These are phyloP conservation scores for Hypoxylon fuscum DNA, from an alignment of 495 filamentous ascomycete genomes.

Conservation along the genomic window DNA sequence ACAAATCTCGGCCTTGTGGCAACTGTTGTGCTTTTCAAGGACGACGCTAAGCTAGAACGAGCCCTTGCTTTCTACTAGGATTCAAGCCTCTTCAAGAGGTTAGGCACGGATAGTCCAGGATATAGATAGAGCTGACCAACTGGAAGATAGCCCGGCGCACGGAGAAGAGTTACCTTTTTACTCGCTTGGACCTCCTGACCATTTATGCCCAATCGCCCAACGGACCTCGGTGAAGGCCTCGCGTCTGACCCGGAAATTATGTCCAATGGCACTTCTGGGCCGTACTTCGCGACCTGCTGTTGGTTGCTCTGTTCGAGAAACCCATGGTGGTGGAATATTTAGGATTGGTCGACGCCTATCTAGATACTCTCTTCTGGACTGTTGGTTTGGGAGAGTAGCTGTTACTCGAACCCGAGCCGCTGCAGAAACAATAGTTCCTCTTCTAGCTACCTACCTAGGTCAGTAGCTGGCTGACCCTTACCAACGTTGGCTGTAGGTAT, in stretches of 20 bases:
- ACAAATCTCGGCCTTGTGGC: conserved; percentile 44
- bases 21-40: conserved; percentile 23
- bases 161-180: conserved; percentile 41
- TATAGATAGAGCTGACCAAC: conserved; percentile 48
- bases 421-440: conserved; percentile 29
- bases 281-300: conserved; percentile 39
- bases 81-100: conserved; percentile 40
- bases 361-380: conserved; percentile 7
- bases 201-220: conserved; percentile 49
- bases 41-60: conserved; percentile 43
- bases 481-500: conserved; percentile 22
- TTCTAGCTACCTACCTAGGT: conserved; percentile 7
- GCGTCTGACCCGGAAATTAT: conserved; percentile 50
- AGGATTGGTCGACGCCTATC: conserved; percentile 24
- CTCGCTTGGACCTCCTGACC: conserved; percentile 50
- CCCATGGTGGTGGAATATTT: conserved; percentile 32
- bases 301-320: conserved; percentile 40
- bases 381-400: conserved; percentile 10
- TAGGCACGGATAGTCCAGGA: conserved; percentile 46
- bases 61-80: conserved; percentile 40
- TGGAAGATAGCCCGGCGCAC: conserved; percentile 49
- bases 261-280: conserved; percentile 47
- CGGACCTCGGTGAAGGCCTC: conserved; percentile 48
- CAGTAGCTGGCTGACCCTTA: conserved; percentile 18
- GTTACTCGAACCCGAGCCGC: conserved; percentile 20